Conservation (phyloP, 2,329 filamentous ascomycete genomes). For the Cercospora canescens region DNA sequence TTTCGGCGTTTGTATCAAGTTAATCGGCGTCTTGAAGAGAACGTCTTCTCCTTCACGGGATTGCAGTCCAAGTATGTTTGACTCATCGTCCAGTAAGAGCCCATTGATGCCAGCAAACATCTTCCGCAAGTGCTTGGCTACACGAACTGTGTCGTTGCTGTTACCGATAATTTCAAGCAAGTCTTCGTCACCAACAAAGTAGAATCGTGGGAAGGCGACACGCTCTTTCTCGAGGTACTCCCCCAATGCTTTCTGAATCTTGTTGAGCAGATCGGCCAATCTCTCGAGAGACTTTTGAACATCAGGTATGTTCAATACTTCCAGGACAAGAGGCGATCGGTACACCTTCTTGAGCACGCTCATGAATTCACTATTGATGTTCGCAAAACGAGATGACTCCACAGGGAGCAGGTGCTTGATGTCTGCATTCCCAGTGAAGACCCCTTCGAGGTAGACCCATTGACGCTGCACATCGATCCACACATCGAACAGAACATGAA, state of each 20-base stretch:
- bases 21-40: conserved; percentile 84
- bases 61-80: conserved; percentile 84
- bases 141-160: conserved; percentile 93
- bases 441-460: conserved; percentile 98
- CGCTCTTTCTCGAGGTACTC: conserved; percentile 98
- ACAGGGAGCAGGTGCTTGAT: conserved; percentile 98
- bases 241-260: conserved; percentile 97
- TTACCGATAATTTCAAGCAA: conserved; percentile 99
- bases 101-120: conserved; percentile 98
- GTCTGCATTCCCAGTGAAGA: conserved; percentile 97
- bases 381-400: conserved; percentile 95
- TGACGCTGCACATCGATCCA: conserved; percentile 99
- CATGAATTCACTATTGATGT: conserved; percentile 98
- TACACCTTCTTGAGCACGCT: conserved; percentile 99
- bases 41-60: conserved; percentile 95
- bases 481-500: conserved; percentile 96
- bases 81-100: conserved; percentile 86
- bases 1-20: conserved; percentile 85
- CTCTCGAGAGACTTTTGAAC: conserved; percentile 95
- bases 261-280: conserved; percentile 94
- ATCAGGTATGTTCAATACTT: conserved; percentile 92
- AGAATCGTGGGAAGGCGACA: conserved; percentile 97
- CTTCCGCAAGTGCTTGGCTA: conserved; percentile 99
- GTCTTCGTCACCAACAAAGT: conserved; percentile 99
- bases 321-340: conserved; percentile 91